Base-by-base conservation (phyloP, 495 filamentous ascomycete genomes). In the Barbatosphaeria neglecta region DNA sequence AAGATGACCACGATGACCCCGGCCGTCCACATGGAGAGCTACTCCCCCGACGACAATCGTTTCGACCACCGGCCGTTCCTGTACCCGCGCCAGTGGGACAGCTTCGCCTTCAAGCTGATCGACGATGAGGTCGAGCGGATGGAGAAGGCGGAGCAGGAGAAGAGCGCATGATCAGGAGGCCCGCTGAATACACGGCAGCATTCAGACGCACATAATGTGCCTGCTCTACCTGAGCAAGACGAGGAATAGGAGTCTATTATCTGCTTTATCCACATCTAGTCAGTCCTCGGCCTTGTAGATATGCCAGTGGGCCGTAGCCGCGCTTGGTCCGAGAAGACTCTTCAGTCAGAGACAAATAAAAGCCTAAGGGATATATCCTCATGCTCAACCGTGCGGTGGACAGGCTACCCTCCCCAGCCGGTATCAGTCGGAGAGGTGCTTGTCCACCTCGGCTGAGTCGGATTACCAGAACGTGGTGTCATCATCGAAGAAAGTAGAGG, bases 1-100 rank as follows among this genome's bases (percentile, higher is more conserved):
- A 87, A 87, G 62, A 77, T 76, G 70, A 83, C 79, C 1, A 73
- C 73, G 0, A 49, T 84, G 4, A 86, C 82, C 1, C 82, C 82
- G 8, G 68, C 69, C 1, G 35, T 65, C 1, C 63, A 67, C 22
- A 39, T 39, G 37, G 37, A 39, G 17, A 39, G 57, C n/a, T 65
- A 65, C 43, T 61, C 61, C 6, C 65, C 65, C 10, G 67, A 70
- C 19, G 67, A 70, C 45, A 67, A 70, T 43, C 52, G 67, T 28
- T 84, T 78, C 47, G 84, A 89, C 57, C 54, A 81, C 24, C 63
- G 81, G 24, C 81, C 79, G 16, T 86, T 87, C 56, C 48, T 82
- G 39, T 76, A 76, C 38, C 74, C 75, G 0, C 45, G 53, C 6
- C 60, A 67, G 47, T 67, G 60, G 48, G 61, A 72, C 47, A 67